Percentiles rank a stretch among this genome's conserved stretches.
Conservation (phyloP, 108 stramenopile genomes). For the Licmophora abbreviata region DNA sequence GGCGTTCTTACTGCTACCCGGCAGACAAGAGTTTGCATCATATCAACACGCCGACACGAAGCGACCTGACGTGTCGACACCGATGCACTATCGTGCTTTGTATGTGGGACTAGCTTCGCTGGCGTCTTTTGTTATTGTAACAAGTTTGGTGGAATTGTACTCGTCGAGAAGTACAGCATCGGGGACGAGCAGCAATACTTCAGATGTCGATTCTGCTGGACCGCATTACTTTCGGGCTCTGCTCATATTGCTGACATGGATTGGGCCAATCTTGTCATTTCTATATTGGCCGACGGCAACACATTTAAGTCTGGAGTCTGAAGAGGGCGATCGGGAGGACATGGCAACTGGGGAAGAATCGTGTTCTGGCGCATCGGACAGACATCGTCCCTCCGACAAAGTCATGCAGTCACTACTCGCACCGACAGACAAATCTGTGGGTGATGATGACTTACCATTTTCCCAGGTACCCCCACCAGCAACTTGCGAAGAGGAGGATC, state of each 20-base stretch:
- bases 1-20: conserved; percentile 45
- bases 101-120: conserved; percentile 51
- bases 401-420: not conserved
- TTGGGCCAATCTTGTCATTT: conserved; percentile 47
- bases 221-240: conserved; percentile 41
- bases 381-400: not conserved
- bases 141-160: conserved; percentile 29
- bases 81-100: conserved; percentile 54
- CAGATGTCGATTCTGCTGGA: conserved; percentile 1
- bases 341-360: conserved; percentile 1
- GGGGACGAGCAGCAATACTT: conserved; percentile 2
- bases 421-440: not conserved
- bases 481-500: conserved; percentile 13
- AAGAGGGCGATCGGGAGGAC: conserved; percentile 11
- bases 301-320: conserved; percentile 9
- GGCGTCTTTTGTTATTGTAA: conserved; percentile 51
- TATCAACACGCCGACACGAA: conserved; percentile 10
- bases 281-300: conserved; percentile 34
- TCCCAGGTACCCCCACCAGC: not conserved
- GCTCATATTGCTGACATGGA: conserved; percentile 51
- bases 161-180: conserved; percentile 4
- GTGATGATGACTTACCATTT: conserved; percentile 2
- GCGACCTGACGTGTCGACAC: conserved; percentile 48
- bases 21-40: conserved; percentile 15
- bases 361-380: not conserved